Evolutionary conservation across 2,329 filamentous ascomycete genomes (phyloP).

Genomic region (Pseudogymnoascus sp.): DNA sequence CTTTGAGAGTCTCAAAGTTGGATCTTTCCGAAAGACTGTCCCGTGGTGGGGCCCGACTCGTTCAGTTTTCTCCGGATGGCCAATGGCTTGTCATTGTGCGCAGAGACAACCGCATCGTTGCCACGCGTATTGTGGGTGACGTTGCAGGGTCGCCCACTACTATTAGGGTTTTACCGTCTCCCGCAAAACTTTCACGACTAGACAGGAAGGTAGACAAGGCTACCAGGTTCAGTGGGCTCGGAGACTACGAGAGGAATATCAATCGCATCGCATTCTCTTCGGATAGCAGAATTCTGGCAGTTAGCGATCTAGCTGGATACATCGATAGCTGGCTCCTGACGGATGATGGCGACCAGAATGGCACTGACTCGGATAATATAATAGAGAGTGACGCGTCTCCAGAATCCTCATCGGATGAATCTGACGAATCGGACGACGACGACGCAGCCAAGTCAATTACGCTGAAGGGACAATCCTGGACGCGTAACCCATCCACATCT

Average conservation of each 20-base stretch:
- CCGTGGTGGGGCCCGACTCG: constrained; percentile 57
- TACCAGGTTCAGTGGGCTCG: constrained; percentile 56
- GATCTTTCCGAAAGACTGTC: constrained; percentile 52
- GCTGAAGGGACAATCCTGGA: constrained; percentile 63
- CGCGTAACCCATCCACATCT: constrained; percentile 61
- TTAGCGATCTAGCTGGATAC: constrained; percentile 74
- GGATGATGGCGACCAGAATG: constrained; percentile 31
- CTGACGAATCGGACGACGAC: constrained; percentile 34
- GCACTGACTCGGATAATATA: constrained; percentile 22
- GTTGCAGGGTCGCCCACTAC: constrained; percentile 30
- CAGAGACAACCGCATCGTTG: constrained; percentile 50
- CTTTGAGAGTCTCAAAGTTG: constrained; percentile 64
- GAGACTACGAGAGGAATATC: constrained; percentile 70
- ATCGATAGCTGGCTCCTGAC: constrained; percentile 76
- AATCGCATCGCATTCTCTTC: constrained; percentile 69
- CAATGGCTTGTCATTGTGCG: constrained; percentile 63
- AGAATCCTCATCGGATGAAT: constrained; percentile 37
- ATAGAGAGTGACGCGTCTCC: constrained; percentile 28
- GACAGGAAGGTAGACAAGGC: constrained; percentile 48
- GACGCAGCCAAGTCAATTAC: constrained; percentile 41
- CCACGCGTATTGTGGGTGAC: constrained; percentile 41
- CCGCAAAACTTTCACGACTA: constrained; percentile 45
- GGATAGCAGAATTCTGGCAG: constrained; percentile 71
- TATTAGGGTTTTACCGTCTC: constrained; percentile 36
- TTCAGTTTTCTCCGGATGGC: constrained; percentile 63